phyloP scores from a whole-genome alignment of 1,139 yeast species.

The Protomyces lactucae-debilis region DNA sequence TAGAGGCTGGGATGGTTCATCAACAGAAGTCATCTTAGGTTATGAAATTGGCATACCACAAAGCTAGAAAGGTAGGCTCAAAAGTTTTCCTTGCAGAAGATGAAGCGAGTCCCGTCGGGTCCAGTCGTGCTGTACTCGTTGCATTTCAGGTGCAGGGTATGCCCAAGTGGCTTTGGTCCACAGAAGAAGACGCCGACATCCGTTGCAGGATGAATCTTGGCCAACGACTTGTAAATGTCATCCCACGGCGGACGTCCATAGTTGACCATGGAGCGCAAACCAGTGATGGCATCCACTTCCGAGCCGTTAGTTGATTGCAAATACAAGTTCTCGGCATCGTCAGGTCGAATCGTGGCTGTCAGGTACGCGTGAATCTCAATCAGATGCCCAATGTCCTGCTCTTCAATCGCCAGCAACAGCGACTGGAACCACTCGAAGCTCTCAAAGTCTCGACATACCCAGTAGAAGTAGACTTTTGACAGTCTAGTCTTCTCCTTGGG shows the following conservation, averaged over 20 bases:
- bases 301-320: conserved; percentile 11
- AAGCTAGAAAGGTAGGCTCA: neutral
- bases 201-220: conserved; percentile 20
- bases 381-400: conserved; percentile 15
- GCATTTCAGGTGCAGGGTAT: conserved; percentile 14
- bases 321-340: conserved; percentile 23
- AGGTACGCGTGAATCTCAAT: conserved; percentile 27
- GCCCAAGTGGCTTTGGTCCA: conserved; percentile 24
- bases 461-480: conserved; percentile 23
- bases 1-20: conserved; percentile 86
- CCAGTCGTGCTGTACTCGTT: conserved; percentile 15
- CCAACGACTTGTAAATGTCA: conserved; percentile 10
- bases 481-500: conserved; percentile 10
- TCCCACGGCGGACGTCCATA: conserved; percentile 26
- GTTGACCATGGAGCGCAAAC: conserved; percentile 16
- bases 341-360: conserved; percentile 18
- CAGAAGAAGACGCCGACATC: conserved; percentile 28
- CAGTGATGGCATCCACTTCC: conserved; percentile 25
- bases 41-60: conserved; percentile 53
- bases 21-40: conserved; percentile 72
- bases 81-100: conserved; percentile 27
- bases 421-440: conserved; percentile 27
- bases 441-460: conserved; percentile 27
- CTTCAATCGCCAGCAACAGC: conserved; percentile 19
- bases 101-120: conserved; percentile 22